These are phyloP conservation scores for Kodamaea alishanica DNA, from an alignment of 1,139 yeast species.

Conservation along the genomic window DNA sequence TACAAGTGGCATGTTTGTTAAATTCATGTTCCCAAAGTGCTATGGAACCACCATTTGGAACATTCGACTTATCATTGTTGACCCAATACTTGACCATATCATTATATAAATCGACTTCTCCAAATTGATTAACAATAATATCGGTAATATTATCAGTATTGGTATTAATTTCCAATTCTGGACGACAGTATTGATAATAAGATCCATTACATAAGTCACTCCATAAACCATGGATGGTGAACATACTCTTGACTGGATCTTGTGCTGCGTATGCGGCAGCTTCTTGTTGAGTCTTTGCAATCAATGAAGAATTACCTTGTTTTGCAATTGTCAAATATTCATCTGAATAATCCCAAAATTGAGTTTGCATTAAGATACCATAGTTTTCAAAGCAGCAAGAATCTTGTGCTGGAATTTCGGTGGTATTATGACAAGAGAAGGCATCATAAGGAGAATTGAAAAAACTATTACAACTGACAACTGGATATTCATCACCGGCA, in stretches of 20 bases:
- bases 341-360: constrained; percentile 40
- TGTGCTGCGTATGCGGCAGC: constrained; percentile 10
- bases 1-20: constrained; percentile 46
- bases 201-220: constrained; percentile 38
- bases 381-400: constrained; percentile 33
- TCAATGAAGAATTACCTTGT: constrained; percentile 3
- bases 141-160: constrained; percentile 27
- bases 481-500: constrained; percentile 12
- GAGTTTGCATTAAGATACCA: constrained; percentile 38
- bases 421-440: constrained; percentile 28
- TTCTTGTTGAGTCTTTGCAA: constrained; percentile 11
- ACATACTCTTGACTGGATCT: constrained; percentile 18
- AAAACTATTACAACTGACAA: constrained; percentile 13
- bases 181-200: constrained; percentile 31
- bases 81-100: constrained; percentile 37
- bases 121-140: constrained; percentile 28
- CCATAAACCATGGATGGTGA: constrained; percentile 45
- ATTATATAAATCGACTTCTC: constrained; percentile 26
- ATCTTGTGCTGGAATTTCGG: constrained; percentile 21
- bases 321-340: constrained; percentile 17
- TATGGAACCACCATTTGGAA: constrained; percentile 23
- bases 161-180: constrained; percentile 27
- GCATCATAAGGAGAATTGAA: constrained; percentile 14
- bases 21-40: constrained; percentile 43
- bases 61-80: constrained; percentile 33